A percentile compares a stretch with the other conserved stretches of the same genome.
phyloP scores from a whole-genome alignment of 2,329 filamentous ascomycete species.

The Aspergillus hortae region DNA sequence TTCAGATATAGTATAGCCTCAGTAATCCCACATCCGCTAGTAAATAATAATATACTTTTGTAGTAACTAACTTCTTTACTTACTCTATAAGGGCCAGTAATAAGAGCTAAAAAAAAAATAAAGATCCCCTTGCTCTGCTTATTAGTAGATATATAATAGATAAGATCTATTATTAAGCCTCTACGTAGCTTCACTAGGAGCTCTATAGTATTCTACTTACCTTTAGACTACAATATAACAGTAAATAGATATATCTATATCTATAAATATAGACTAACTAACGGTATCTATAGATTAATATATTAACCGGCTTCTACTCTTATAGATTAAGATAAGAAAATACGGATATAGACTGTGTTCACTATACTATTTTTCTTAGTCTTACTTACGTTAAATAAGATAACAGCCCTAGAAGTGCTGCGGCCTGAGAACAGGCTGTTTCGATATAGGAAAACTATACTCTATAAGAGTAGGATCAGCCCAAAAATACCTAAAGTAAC shows the following conservation, averaged over 20 bases:
- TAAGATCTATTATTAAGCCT: constrained; percentile 26
- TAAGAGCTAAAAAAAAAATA: constrained; percentile 23
- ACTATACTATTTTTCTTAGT: constrained; percentile 3
- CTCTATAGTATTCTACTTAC: constrained; percentile 24
- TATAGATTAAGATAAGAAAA: constrained; percentile 18
- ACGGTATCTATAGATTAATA: constrained; percentile 27
- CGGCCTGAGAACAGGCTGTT: constrained; percentile 20
- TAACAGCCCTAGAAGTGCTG: constrained; percentile 15
- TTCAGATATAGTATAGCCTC: constrained; percentile 32
- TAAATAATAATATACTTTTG: constrained; percentile 31
- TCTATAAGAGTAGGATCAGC: constrained; percentile 16
- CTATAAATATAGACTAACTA: constrained; percentile 20
- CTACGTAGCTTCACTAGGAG: constrained; percentile 27
- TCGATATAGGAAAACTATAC: constrained; percentile 13
- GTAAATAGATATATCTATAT: constrained; percentile 23
- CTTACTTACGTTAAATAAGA: constrained; percentile 15
- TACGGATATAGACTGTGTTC: constrained; percentile 13
- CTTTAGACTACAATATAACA: constrained; percentile 24
- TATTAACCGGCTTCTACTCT: constrained; percentile 24
- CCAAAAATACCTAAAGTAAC: constrained; percentile 15
- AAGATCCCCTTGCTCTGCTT: constrained; percentile 4
- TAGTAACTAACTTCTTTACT: constrained; percentile 25
- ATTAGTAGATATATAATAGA: constrained; percentile 8
- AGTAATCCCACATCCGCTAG: constrained; percentile 30
- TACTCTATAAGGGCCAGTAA: constrained; percentile 30